These are phyloP conservation scores for Fraxinus baroniana DNA, from an alignment of 305 asterid genomes.

Conservation along the genomic window DNA sequence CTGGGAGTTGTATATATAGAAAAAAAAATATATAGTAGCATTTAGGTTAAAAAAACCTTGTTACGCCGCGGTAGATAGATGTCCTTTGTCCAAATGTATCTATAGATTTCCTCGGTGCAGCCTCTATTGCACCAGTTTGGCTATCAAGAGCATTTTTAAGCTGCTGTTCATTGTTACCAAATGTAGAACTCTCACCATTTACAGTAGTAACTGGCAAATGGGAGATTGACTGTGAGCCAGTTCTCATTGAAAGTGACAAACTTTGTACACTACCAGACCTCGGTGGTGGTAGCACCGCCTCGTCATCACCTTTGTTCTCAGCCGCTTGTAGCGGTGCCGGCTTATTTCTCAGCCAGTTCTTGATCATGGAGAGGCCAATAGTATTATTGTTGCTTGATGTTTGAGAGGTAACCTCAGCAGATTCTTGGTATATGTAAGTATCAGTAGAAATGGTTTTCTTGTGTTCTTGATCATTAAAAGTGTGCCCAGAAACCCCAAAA, in stretches of 20 bases:
- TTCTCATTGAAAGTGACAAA: conserved; percentile 72
- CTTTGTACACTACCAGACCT: conserved; percentile 29
- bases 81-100: conserved; percentile 92
- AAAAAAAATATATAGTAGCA: background rate
- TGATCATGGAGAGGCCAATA: conserved; percentile 79
- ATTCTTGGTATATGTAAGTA: conserved; percentile 32
- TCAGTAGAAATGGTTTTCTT: background rate
- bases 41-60: conserved; percentile 45
- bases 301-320: conserved; percentile 20
- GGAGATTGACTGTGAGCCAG: conserved; percentile 42
- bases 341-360: conserved; percentile 68
- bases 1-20: background rate
- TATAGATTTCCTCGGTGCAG: conserved; percentile 55
- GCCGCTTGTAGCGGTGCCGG: conserved; percentile 31
- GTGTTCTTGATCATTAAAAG: conserved; percentile 31
- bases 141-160: conserved; percentile 4
- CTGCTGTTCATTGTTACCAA: conserved; percentile 22
- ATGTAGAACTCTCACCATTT: conserved; percentile 31
- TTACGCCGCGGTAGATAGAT: conserved; percentile 90
- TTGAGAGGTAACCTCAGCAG: conserved; percentile 21
- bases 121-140: conserved; percentile 48
- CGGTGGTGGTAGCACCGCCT: background rate
- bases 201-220: conserved; percentile 30
- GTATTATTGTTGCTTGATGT: conserved; percentile 24
- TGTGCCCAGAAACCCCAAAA: conserved; percentile 40